Evolutionary conservation across 192 early-diverging fungal genomes (phyloP).

Genomic region (Podila epigama): DNA sequence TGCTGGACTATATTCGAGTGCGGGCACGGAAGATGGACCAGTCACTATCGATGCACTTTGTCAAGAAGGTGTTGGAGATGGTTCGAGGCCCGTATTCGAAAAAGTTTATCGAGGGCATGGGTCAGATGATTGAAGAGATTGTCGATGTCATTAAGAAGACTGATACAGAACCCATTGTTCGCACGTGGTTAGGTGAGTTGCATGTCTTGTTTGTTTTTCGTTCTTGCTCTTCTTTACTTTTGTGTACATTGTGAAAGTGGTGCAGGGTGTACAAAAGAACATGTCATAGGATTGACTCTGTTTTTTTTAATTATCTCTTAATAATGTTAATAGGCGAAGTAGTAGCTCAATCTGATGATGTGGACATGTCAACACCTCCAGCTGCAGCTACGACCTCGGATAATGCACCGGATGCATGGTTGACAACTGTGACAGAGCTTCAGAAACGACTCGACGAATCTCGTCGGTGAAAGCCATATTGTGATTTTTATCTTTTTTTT

Average conservation of each 20-base stretch:
- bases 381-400: not conserved
- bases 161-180: conserved; percentile 32
- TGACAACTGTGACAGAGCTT: conserved; percentile 27
- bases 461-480: conserved; percentile 11
- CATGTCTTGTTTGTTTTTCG: not conserved
- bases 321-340: conserved; percentile 27
- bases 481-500: not conserved
- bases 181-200: conserved; percentile 47
- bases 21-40: conserved; percentile 67
- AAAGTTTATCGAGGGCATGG: conserved; percentile 54
- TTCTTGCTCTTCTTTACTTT: conserved; percentile 13
- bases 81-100: conserved; percentile 50
- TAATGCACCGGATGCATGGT: conserved; percentile 11
- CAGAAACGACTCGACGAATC: conserved; percentile 34
- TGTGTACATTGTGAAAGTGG: not conserved
- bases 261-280: not conserved
- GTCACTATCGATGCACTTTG: conserved; percentile 72
- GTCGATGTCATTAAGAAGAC: conserved; percentile 51
- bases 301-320: conserved; percentile 1
- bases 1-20: conserved; percentile 65
- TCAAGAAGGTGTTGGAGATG: conserved; percentile 61
- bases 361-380: conserved; percentile 24
- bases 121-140: conserved; percentile 50
- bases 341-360: conserved; percentile 17
- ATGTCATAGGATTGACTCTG: not conserved